Evolutionary conservation across 1,139 yeast species (phyloP).

Genomic region (Groenewaldozyma sp.): DNA sequence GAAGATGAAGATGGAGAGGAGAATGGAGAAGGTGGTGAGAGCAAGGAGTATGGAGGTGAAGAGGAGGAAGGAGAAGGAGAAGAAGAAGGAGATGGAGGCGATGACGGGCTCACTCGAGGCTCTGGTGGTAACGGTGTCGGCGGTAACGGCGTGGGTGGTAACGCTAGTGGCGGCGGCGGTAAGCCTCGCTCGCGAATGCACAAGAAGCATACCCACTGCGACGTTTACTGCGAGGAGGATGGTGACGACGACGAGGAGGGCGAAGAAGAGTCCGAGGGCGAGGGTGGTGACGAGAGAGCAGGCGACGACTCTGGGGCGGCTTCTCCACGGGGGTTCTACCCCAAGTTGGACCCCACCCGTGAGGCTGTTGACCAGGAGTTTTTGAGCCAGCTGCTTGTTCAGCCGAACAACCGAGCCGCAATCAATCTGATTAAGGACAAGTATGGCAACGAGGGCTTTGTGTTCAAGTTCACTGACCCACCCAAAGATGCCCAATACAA

Average conservation of each 20-base stretch:
- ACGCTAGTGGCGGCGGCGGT: not conserved
- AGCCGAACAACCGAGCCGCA: conserved; percentile 12
- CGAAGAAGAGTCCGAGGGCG: not conserved
- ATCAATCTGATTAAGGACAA: conserved; percentile 11
- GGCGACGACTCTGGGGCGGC: not conserved
- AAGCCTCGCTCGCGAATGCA: not conserved
- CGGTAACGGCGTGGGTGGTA: not conserved
- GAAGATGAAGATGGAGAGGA: not conserved
- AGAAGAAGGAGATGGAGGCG: conserved; percentile 4
- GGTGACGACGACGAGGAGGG: conserved; percentile 5
- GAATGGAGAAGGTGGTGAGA: not conserved
- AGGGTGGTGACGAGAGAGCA: not conserved
- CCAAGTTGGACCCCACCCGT: not conserved
- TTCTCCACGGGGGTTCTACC: not conserved
- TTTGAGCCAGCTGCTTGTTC: conserved; percentile 6
- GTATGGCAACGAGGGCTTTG: conserved; percentile 16
- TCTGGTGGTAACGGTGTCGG: not conserved
- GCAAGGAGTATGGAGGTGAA: not conserved
- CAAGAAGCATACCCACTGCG: conserved; percentile 2
- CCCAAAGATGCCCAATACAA: conserved; percentile 12
- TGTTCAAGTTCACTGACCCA: conserved; percentile 18
- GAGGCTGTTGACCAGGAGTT: conserved; percentile 1
- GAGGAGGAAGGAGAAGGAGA: conserved; percentile 1
- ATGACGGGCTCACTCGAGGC: not conserved
- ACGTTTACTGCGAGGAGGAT: conserved; percentile 5